Base-by-base conservation (phyloP, 2,329 filamentous ascomycete species). In the Cladophialophora exuberans region DNA sequence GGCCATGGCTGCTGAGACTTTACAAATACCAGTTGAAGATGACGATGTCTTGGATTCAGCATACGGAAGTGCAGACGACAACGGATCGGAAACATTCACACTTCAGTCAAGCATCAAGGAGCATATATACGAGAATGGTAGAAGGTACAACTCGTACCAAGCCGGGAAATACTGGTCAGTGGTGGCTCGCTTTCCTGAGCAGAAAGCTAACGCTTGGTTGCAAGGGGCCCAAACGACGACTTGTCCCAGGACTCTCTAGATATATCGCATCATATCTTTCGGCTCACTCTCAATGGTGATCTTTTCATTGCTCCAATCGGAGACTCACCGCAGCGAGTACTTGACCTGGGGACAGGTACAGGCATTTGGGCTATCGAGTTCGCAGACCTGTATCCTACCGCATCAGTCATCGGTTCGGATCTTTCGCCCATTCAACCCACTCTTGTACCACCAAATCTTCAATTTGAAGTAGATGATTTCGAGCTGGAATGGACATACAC, bases 401-500 rank as follows among this genome's bases (percentile, higher is more conserved):
- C 54, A 10, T 45, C 59, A 33, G 53, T 63, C 9, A 54, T 46
- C 30, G 64, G 63, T 5, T 63, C 60, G 13, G 66, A 65, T 47
- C 42, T 67, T 7, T 63, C 57, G 20, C 56, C 65, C 4, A 68
- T 63, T 25, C 65, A 67, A 33, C 64, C 62, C 3, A 31, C 42
- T 25, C 62, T 80, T 47, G 66, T 83, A 6, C 81, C 81, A 4
- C 77, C 80, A 3, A 83, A 84, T 56, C 73, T 82, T 18, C 72
- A 73, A 18, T 83, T 83, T 60, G 70, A 81, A 64, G 73, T 84
- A 9, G 82, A 85, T 54, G 82, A 85, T 57, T 73, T 80, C 17
- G 81, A 84, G 66, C 76, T 75, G 52, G 73, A 75, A 2, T 85
- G 82, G 82, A 66, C 82, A 15, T 76, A 82, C 56, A 78, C 3